Conservation (phyloP, 225 moss, liverwort and hornwort species). For the Lunularia cruciata region DNA sequence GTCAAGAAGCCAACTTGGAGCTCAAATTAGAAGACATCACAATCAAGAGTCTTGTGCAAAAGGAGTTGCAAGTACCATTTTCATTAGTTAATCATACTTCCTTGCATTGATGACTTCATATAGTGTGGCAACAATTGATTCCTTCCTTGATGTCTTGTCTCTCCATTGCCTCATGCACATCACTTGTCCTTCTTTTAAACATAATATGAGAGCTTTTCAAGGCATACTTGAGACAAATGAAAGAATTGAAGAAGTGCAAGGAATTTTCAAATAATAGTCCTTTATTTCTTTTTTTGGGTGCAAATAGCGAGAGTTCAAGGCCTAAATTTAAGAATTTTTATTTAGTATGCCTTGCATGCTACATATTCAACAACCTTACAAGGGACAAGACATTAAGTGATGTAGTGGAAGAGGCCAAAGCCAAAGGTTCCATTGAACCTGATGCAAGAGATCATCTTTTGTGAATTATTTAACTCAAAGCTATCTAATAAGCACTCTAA, state of each 20-base stretch:
- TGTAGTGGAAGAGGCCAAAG: slow-evolving; percentile 83
- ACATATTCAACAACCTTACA: slow-evolving; percentile 87
- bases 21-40: too few relatives aligned
- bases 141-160: too few relatives aligned
- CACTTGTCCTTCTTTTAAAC: too few relatives aligned
- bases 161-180: too few relatives aligned
- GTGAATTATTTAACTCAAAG: slow-evolving; percentile 82
- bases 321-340: too few relatives aligned
- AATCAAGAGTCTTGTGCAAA: too few relatives aligned
- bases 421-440: slow-evolving; percentile 85
- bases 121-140: too few relatives aligned
- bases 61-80: too few relatives aligned
- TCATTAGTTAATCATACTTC: too few relatives aligned
- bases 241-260: slow-evolving; percentile 82
- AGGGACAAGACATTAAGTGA: slow-evolving; percentile 76
- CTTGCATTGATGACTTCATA: too few relatives aligned
- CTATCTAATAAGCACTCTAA: slow-evolving; percentile 74
- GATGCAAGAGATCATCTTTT: slow-evolving; percentile 95
- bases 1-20: too few relatives aligned
- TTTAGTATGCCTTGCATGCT: too few relatives aligned
- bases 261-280: slow-evolving; percentile 73
- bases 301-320: neutral
- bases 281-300: neutral
- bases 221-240: slow-evolving; percentile 90
- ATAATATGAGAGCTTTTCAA: slow-evolving; percentile 80